phyloP scores from a whole-genome alignment of 192 early-diverging fungal species.

The Polychytrium aggregatum region DNA sequence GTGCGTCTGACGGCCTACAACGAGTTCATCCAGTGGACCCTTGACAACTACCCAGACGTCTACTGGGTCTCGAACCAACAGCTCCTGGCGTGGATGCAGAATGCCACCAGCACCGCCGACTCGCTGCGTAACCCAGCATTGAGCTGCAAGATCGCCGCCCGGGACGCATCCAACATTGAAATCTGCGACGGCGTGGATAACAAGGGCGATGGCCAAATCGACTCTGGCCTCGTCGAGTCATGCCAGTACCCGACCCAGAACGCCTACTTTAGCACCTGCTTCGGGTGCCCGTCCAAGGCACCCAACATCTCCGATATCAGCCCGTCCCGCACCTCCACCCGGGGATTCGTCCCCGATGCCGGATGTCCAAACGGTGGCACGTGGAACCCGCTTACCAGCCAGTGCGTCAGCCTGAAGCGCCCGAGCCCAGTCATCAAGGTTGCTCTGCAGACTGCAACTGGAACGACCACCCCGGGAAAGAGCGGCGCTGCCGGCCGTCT shows the following conservation, averaged over 20 bases:
- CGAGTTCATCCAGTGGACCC: constrained; percentile 17
- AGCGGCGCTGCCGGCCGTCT: no score
- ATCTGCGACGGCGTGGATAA: constrained; percentile 30
- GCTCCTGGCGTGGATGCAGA: constrained; percentile 21
- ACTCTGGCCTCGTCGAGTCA: constrained; percentile 8
- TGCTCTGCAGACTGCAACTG: no score
- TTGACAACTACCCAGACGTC: constrained; percentile 9
- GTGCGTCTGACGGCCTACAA: not conserved
- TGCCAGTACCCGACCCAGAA: no score
- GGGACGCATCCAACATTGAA: constrained; percentile 11
- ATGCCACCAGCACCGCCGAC: constrained; percentile 2
- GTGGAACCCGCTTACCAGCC: constrained; percentile 10
- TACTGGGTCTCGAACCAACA: constrained; percentile 22
- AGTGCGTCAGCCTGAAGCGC: constrained; percentile 12
- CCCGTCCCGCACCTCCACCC: no score
- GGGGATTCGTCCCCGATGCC: constrained; percentile 8
- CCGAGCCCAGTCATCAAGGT: no score
- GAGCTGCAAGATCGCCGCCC: constrained; percentile 8
- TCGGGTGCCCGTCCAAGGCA: constrained; percentile 14
- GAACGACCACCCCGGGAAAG: no score
- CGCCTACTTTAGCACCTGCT: constrained; percentile 11
- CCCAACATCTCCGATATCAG: constrained; percentile 12
- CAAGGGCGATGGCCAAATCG: constrained; percentile 14
- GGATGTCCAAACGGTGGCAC: constrained; percentile 12
- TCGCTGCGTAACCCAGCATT: constrained; percentile 6